A percentile compares a stretch with the other conserved stretches of the same genome.
These are phyloP conservation scores for Cryptosporidium canis DNA, from an alignment of 169 alveolate genomes.

Conservation along the genomic window DNA sequence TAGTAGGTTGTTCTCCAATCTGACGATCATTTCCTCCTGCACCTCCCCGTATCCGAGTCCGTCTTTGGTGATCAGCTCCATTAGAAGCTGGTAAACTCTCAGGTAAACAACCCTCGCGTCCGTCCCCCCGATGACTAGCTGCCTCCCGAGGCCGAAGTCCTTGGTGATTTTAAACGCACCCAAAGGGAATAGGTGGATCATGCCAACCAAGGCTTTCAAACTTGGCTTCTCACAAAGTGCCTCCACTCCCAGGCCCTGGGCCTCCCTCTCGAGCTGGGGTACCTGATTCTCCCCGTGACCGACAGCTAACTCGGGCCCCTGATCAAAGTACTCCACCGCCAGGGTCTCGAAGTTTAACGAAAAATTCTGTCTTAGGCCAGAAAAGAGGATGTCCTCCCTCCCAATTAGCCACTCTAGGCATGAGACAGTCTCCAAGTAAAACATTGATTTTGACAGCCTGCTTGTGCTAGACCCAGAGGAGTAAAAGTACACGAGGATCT, in stretches of 20 bases:
- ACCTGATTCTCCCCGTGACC: no score
- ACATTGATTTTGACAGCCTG: background rate
- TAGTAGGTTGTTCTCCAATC: background rate
- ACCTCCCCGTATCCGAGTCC: background rate
- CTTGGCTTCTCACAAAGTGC: background rate
- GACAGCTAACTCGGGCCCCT: no score
- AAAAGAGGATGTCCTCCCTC: background rate
- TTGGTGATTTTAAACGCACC: background rate
- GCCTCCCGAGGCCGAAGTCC: background rate
- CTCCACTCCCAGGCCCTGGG: background rate
- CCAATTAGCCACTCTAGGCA: background rate
- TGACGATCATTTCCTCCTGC: background rate
- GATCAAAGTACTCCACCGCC: background rate
- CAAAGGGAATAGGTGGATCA: background rate
- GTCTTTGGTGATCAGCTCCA: background rate
- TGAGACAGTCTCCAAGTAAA: conserved; percentile 8
- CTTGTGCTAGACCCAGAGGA: background rate
- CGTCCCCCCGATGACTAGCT: background rate
- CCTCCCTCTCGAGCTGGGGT: background rate
- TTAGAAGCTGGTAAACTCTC: background rate
- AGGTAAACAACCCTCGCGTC: background rate
- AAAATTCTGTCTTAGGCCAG: background rate
- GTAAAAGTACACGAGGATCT: background rate
- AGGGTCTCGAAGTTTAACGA: background rate
- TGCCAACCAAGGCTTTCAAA: background rate